Evolutionary conservation across 2,329 filamentous ascomycete species (phyloP), one percentile per base, ranked within the genome.

Genomic region (Sclerotinia spermophila): DNA sequence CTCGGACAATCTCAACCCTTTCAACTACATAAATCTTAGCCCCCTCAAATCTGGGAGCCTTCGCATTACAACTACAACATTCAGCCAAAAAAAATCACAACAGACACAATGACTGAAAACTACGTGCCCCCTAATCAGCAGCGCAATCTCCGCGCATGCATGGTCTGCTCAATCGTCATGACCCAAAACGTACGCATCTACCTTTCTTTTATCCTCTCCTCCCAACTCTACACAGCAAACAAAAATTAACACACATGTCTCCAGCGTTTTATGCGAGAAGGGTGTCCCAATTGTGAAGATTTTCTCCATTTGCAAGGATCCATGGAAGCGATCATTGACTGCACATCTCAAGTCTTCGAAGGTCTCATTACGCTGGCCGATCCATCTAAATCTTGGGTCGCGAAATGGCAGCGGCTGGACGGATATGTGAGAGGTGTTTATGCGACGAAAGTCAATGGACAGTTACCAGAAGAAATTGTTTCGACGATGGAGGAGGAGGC

Each of bases 91-190:
- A 59, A 27, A 2, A 48, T 21, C 24, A 38, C 51, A 48, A 38
- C 30, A 56, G 17, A 17, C 33, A 62, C 5, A 44, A 80, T 80
- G 76, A 74, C 83, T 76, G 83, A 85, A 70, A 91, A 89, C 81
- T 94, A 89, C 81, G 90, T 94, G 73, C 83, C 91, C 24, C 86
- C 92, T 10, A 86, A 85, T 80, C 92, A 96, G 82, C 89, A 91
- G 83, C 92, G 94, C 82, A 90, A 92, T 80, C 87, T 97, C 76
- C 94, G 96, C 82, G 96, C 96, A 78, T 99, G 96, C 86, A 97
- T 99, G 94, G 93, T 98, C 76, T 99, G 96, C 88, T 95, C 93
- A 69, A 92, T 98, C 79, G 93, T 98, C 75, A 93, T 95, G 85
- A 90, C 92, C 72, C 89, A 90, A 78, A 86, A 86, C 75, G 92